A percentile compares a stretch with the other conserved stretches of the same genome.
Evolutionary conservation across 805 yeast genomes (phyloP).

Genomic region (Tetrapisispora namnaoensis): DNA sequence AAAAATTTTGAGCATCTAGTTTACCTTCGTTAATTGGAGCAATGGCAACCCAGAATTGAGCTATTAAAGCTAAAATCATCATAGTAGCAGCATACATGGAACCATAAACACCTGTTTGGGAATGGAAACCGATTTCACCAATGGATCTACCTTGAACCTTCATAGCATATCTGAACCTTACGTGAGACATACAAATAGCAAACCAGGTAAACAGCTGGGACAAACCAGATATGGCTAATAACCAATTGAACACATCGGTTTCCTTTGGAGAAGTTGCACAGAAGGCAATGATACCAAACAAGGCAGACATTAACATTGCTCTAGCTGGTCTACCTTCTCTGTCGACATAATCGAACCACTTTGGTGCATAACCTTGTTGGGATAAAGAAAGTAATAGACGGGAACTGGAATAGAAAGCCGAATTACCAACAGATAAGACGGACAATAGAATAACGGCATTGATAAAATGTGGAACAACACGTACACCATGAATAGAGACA

Average conservation of each 20-base stretch:
- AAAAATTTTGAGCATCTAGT: slow-evolving; percentile 35
- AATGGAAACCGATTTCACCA: slow-evolving; percentile 43
- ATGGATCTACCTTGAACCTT: slow-evolving; percentile 41
- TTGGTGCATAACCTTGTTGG: slow-evolving; percentile 53
- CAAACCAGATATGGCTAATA: slow-evolving; percentile 51
- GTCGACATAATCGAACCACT: slow-evolving; percentile 46
- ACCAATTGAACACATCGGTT: slow-evolving; percentile 53
- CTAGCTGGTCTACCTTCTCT: slow-evolving; percentile 55
- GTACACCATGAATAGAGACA: slow-evolving; percentile 43
- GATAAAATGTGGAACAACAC: slow-evolving; percentile 50
- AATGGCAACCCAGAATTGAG: slow-evolving; percentile 59
- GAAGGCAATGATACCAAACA: slow-evolving; percentile 54
- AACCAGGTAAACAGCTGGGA: slow-evolving; percentile 57
- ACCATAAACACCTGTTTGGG: slow-evolving; percentile 44
- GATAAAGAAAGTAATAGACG: slow-evolving; percentile 47
- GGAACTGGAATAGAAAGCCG: slow-evolving; percentile 41
- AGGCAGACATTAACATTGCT: slow-evolving; percentile 40
- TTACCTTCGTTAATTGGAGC: slow-evolving; percentile 38
- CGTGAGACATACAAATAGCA: slow-evolving; percentile 45
- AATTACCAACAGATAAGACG: slow-evolving; percentile 48
- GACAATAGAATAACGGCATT: slow-evolving; percentile 58
- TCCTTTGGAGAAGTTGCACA: slow-evolving; percentile 52
- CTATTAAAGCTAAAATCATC: slow-evolving; percentile 42
- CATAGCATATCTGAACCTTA: slow-evolving; percentile 52
- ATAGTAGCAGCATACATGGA: slow-evolving; percentile 44